These are phyloP conservation scores for Chimonanthus salicifolius DNA, from an alignment of 164 flowering plant species.

Conservation along the genomic window DNA sequence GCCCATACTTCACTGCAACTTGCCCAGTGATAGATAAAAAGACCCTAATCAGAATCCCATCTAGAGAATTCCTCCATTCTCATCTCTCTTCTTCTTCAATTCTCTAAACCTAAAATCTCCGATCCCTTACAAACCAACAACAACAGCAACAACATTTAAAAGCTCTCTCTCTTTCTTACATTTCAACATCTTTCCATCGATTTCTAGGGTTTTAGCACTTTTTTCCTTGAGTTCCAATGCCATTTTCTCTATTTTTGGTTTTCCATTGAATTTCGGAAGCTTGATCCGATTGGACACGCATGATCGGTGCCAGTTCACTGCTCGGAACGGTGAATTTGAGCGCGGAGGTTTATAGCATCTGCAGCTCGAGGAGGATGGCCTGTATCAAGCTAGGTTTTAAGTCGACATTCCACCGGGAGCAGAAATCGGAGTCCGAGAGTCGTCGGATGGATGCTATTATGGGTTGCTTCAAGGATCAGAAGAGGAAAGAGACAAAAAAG, in stretches of 20 bases:
- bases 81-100: neutral
- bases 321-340: constrained; percentile 11
- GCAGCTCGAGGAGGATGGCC: neutral
- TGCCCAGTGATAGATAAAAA: too few relatives aligned
- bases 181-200: neutral
- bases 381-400: constrained; percentile 6
- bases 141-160: neutral
- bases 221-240: neutral
- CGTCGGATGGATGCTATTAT: constrained; percentile 22
- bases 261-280: neutral
- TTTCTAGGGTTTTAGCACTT: neutral
- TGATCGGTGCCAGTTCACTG: constrained; percentile 34
- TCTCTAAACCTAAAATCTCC: neutral
- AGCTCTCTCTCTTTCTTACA: neutral
- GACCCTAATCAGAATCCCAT: too few relatives aligned
- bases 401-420: neutral
- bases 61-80: too few relatives aligned
- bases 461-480: constrained; percentile 34
- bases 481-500: constrained; percentile 20
- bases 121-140: neutral
- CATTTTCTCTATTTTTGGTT: neutral
- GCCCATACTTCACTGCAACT: too few relatives aligned
- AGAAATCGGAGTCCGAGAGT: constrained; percentile 8
- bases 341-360: constrained; percentile 1
- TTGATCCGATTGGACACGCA: constrained; percentile 21